Percentiles rank a stretch among this genome's conserved stretches.
Evolutionary conservation across 1,139 yeast species (phyloP).

Genomic region (Meyerozyma sp.): DNA sequence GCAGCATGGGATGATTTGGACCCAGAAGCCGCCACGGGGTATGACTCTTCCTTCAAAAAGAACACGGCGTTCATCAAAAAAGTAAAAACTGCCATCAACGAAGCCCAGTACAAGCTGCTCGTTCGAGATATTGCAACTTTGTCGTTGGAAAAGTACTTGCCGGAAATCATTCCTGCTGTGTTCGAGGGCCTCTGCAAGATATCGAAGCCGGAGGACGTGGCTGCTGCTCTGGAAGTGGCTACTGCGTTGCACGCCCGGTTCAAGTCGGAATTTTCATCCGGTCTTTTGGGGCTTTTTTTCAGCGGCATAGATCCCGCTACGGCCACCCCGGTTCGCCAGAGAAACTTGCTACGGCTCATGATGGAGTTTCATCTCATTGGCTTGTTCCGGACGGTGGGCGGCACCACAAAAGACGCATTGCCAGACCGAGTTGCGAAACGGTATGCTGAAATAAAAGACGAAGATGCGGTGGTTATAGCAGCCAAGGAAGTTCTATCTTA

Average conservation of each 20-base stretch:
- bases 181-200: constrained; percentile 59
- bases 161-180: constrained; percentile 62
- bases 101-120: constrained; percentile 38
- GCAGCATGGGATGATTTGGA: not conserved
- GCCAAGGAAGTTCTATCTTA: constrained; percentile 51
- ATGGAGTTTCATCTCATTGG: constrained; percentile 66
- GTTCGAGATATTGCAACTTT: constrained; percentile 58
- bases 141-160: constrained; percentile 69
- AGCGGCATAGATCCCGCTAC: constrained; percentile 31
- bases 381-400: constrained; percentile 40
- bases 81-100: constrained; percentile 51
- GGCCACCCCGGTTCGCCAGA: constrained; percentile 45
- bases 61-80: constrained; percentile 80
- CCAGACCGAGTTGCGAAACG: constrained; percentile 18
- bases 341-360: constrained; percentile 47
- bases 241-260: constrained; percentile 80
- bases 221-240: constrained; percentile 61
- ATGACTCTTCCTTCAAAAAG: constrained; percentile 78
- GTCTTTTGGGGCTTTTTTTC: constrained; percentile 44
- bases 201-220: constrained; percentile 53
- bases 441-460: constrained; percentile 15
- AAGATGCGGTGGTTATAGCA: constrained; percentile 42
- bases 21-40: constrained; percentile 21
- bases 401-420: constrained; percentile 21
- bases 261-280: constrained; percentile 45